phyloP scores from a whole-genome alignment of 176 grass and related monocot genomes.

The Ensete ventricosum region DNA sequence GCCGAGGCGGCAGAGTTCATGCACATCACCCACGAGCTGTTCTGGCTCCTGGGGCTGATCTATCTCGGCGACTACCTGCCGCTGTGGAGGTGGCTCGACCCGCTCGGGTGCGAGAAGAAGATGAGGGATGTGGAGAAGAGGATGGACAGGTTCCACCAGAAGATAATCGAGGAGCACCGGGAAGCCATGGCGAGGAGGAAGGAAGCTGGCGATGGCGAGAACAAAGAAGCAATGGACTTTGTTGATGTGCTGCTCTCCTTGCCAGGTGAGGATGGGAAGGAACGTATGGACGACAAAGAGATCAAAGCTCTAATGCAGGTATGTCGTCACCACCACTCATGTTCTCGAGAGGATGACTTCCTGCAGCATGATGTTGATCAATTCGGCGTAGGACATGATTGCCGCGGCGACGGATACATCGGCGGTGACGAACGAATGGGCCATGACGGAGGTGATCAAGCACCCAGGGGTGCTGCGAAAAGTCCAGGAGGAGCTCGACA shows the following conservation, averaged over 20 bases:
- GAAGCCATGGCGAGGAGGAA: constrained; percentile 41
- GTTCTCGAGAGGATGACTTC: background rate
- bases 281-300: constrained; percentile 68
- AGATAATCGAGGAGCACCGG: constrained; percentile 80
- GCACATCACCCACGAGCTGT: constrained; percentile 79
- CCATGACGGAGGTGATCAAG: constrained; percentile 87
- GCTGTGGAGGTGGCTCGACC: constrained; percentile 78
- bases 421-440: constrained; percentile 80
- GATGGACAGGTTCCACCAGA: constrained; percentile 87
- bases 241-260: constrained; percentile 75
- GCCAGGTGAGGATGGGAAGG: constrained; percentile 65
- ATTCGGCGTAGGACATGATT: constrained; percentile 63
- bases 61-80: constrained; percentile 90
- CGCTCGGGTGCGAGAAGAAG: constrained; percentile 65
- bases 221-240: constrained; percentile 57
- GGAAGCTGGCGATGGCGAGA: constrained; percentile 16
- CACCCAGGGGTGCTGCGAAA: constrained; percentile 50
- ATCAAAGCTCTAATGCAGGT: constrained; percentile 98
- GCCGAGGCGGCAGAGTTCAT: constrained; percentile 82
- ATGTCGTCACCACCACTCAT: background rate
- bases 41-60: constrained; percentile 70
- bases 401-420: constrained; percentile 67
- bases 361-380: no score
- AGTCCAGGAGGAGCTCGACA: constrained; percentile 72
- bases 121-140: constrained; percentile 77